Percentiles rank a stretch among this genome's conserved stretches.
Conservation (phyloP, 305 asterid species). For the Andrographis paniculata region DNA sequence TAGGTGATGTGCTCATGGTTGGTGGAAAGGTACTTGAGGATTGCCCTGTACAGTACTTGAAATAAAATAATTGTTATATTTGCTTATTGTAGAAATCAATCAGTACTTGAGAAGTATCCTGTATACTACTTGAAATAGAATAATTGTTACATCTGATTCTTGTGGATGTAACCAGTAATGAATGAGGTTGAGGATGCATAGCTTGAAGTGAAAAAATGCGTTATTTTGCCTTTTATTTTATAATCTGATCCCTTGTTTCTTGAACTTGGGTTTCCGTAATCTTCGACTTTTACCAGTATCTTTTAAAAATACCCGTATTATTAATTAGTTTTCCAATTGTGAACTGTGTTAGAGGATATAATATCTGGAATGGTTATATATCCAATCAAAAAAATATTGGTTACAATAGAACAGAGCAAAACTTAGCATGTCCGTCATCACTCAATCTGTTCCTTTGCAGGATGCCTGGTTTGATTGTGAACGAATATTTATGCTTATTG, state of each 20-base stretch:
- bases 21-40: slow-evolving; percentile 57
- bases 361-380: slow-evolving; percentile 5
- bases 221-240: not conserved
- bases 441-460: slow-evolving; percentile 2
- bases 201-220: not conserved
- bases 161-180: not conserved
- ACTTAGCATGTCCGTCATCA: not conserved
- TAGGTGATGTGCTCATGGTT: slow-evolving; percentile 42
- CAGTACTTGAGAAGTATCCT: slow-evolving; percentile 5
- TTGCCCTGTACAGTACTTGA: slow-evolving; percentile 7
- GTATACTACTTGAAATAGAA: slow-evolving; percentile 5
- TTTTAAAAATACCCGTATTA: not conserved
- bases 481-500: slow-evolving; percentile 8
- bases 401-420: not conserved
- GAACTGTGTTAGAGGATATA: not conserved
- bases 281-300: not conserved
- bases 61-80: slow-evolving; percentile 4
- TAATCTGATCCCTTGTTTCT: slow-evolving; percentile 1
- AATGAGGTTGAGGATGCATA: not conserved
- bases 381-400: too few relatives aligned
- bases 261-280: not conserved
- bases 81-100: slow-evolving; percentile 1
- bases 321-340: not conserved
- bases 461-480: slow-evolving; percentile 2
- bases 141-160: not conserved